Percentiles rank a stretch among this genome's conserved stretches.
phyloP scores from a whole-genome alignment of 1,284 basidiomycete genomes.

The Sparassis latifolia region DNA sequence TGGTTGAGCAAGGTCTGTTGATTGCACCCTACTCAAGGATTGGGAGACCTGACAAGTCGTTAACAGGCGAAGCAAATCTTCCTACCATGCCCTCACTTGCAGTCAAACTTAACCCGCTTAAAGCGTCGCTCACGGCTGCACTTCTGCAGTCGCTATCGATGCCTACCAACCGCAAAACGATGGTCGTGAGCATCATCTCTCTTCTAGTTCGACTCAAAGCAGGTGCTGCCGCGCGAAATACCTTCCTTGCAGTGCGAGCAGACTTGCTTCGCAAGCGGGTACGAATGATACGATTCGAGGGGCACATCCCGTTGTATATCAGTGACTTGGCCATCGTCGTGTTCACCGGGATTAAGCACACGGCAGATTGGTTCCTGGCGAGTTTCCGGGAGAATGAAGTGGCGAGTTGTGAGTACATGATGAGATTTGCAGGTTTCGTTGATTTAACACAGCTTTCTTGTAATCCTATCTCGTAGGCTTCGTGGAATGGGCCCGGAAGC shows the following conservation, averaged over 20 bases:
- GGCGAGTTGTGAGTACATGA: conserved; percentile 67
- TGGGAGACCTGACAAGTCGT: not conserved
- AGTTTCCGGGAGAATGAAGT: conserved; percentile 95
- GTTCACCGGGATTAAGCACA: conserved; percentile 90
- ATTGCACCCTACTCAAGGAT: too few species aligned
- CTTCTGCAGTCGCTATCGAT: conserved; percentile 73
- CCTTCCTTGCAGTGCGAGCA: conserved; percentile 78
- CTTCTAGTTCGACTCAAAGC: conserved; percentile 74
- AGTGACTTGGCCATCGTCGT: conserved; percentile 78
- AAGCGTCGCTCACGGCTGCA: conserved; percentile 64
- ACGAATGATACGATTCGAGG: conserved; percentile 86
- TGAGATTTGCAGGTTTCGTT: not conserved
- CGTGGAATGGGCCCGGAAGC: conserved; percentile 89
- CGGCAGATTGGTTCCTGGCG: conserved; percentile 95
- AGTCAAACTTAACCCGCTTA: conserved; percentile 62
- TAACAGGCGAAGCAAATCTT: conserved; percentile 57
- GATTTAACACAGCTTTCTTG: conserved; percentile 4
- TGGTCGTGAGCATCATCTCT: conserved; percentile 65
- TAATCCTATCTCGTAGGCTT: conserved; percentile 52
- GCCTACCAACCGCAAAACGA: conserved; percentile 73
- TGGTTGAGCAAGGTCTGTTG: conserved; percentile 74
- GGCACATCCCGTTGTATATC: conserved; percentile 78
- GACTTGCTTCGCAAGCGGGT: conserved; percentile 73
- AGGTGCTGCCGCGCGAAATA: conserved; percentile 72
- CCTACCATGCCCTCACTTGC: conserved; percentile 46